These are phyloP conservation scores for Fusarium graminum DNA, from an alignment of 2,329 filamentous ascomycete species.

Conservation along the genomic window DNA sequence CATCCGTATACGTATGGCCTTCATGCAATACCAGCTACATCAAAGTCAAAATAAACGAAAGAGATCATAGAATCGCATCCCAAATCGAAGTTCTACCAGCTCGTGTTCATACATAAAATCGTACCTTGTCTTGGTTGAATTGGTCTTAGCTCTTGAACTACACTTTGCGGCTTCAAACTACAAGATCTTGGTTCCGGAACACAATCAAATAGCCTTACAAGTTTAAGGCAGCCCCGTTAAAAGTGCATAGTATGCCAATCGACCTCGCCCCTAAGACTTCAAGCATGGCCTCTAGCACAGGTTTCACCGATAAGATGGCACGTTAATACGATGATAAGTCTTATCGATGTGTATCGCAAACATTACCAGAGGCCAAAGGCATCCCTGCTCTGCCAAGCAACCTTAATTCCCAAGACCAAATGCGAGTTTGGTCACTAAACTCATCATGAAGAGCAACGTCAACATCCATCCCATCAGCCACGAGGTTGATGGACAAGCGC, in stretches of 20 bases:
- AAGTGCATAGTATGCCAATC: not conserved
- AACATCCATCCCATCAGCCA: conserved; percentile 1
- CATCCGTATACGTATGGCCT: too few relatives aligned
- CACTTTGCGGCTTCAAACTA: not conserved
- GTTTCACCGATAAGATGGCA: not conserved
- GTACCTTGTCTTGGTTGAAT: not conserved
- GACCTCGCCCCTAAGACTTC: not conserved
- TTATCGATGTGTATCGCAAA: not conserved
- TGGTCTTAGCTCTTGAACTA: not conserved
- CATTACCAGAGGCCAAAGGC: too few relatives aligned
- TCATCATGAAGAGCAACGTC: not conserved
- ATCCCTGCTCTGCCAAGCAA: not conserved
- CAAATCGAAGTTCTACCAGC: not conserved
- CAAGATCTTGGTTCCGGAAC: conserved; percentile 15
- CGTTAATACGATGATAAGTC: not conserved
- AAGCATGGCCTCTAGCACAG: not conserved
- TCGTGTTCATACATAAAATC: not conserved
- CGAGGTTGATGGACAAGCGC: not conserved
- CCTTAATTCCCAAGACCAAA: not conserved
- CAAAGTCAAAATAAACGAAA: not conserved
- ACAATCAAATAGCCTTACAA: conserved; percentile 7
- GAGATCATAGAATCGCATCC: not conserved
- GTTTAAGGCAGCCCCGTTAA: not conserved
- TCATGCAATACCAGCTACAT: too few relatives aligned
- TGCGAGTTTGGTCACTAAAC: not conserved